Base-by-base conservation (phyloP, 2,329 filamentous ascomycete species). In the Fusarium sp. region DNA sequence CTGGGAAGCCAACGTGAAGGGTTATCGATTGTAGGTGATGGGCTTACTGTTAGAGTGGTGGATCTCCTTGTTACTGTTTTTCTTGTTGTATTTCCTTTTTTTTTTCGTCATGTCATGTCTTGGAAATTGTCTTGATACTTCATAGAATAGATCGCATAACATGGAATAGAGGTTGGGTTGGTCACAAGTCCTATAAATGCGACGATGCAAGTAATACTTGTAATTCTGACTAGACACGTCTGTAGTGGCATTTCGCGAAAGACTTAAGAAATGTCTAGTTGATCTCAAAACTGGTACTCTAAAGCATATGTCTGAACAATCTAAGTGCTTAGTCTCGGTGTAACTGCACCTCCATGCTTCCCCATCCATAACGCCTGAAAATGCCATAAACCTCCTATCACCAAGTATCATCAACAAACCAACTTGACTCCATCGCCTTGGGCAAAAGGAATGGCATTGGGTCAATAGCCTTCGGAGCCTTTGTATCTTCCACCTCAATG, bases 341-440 rank as follows among this genome's bases (percentile, higher is more conserved):
- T 24, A 34, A 14, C 12, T 51, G 15, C 18, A n/a, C 18, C 22
- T 51, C 8, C 11, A 24, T 52, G 12, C 2, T 36, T 26, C 30
- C 17, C 12, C 12, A 20, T 20, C 28, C 4, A 32, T 42, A 42
- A 56, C 36, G 26, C 52, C 26, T 20, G 3, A 0, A 12, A 41
- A 28, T 42, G 0, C 12, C 14, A 55, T 20, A 4, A 13, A 39
- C 20, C 4, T 24, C 11, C 14, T 2, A 10, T 39, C 48, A 69
- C 66, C 66, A 69, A 44, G 38, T 20, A 39, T 69, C 66, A 14
- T 69, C 66, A 12, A 42, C 39, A 3, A 69, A 45, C 66, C 66
- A 70, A 6, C 67, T 70, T 10, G 45, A 32, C 30, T 70, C 67
- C 22, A 65, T 36, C 8, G 66, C 42, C 4, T 47, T 32, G 0